A percentile compares a stretch with the other conserved stretches of the same genome.
phyloP scores from a whole-genome alignment of 139 green algal genomes.

The Ulvella scutata region DNA sequence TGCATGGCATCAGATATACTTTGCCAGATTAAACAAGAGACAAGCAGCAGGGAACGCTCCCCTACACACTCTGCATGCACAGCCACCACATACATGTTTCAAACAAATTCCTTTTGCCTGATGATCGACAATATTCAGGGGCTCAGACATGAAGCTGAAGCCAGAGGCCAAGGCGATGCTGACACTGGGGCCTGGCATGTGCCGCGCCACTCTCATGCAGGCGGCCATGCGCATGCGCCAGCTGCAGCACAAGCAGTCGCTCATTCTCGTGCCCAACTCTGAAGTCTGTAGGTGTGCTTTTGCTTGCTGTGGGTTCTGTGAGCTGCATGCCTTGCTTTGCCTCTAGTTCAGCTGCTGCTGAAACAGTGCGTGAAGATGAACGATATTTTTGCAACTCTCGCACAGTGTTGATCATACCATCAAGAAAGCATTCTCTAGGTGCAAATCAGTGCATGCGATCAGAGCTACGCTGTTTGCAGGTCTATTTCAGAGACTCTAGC shows the following conservation, averaged over 20 bases:
- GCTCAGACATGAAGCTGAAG: constrained; percentile 24
- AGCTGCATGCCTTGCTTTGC: too few relatives aligned
- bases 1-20: not conserved
- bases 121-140: constrained; percentile 9
- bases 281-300: constrained; percentile 7
- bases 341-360: too few relatives aligned
- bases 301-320: not conserved
- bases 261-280: constrained; percentile 5
- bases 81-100: too few relatives aligned
- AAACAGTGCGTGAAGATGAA: too few relatives aligned
- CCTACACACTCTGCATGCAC: too few relatives aligned
- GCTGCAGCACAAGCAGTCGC: constrained; percentile 20
- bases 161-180: constrained; percentile 30
- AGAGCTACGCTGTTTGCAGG: too few relatives aligned
- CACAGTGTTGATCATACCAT: too few relatives aligned
- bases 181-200: constrained; percentile 27
- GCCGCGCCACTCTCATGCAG: constrained; percentile 51
- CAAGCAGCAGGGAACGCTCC: not conserved
- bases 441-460: too few relatives aligned
- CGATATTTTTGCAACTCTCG: too few relatives aligned
- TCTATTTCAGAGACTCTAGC: too few relatives aligned
- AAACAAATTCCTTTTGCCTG: too few relatives aligned
- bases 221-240: constrained; percentile 18
- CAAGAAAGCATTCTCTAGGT: too few relatives aligned
- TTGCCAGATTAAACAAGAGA: not conserved